Evolutionary conservation across 176 grass and related monocot genomes (phyloP).

Genomic region (Melocanna baccifera): DNA sequence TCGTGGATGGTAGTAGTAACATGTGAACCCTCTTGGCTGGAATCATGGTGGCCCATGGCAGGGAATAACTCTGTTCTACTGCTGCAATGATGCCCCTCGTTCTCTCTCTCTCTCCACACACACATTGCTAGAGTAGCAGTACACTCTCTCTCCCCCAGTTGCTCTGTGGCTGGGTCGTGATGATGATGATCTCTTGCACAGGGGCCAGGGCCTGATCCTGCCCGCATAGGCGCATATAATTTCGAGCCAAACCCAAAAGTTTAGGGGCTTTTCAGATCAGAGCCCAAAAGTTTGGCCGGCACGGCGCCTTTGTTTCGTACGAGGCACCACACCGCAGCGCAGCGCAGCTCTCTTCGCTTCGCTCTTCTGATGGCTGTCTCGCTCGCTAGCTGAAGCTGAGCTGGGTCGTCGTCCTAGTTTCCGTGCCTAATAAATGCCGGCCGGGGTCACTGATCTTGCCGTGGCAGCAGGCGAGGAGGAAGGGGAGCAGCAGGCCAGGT

Average conservation of each 20-base stretch:
- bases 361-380: not conserved
- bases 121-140: not conserved
- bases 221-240: constrained; percentile 43
- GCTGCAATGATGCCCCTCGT: constrained; percentile 64
- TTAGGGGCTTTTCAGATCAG: constrained; percentile 54
- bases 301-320: not conserved
- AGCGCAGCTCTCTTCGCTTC: not conserved
- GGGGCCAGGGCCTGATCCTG: not conserved
- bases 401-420: not conserved
- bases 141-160: not conserved
- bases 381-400: not conserved
- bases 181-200: constrained; percentile 7
- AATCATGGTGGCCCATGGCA: constrained; percentile 68
- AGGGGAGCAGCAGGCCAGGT: no score
- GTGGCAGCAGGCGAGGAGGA: not conserved
- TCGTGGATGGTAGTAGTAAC: constrained; percentile 14
- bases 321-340: not conserved
- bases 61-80: constrained; percentile 69
- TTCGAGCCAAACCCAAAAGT: constrained; percentile 63
- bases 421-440: not conserved
- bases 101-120: not conserved
- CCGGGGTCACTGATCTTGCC: not conserved
- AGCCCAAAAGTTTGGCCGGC: constrained; percentile 28
- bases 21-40: constrained; percentile 45
- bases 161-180: constrained; percentile 16